These are phyloP conservation scores for Klebsormidium nitens DNA, from an alignment of 139 green algal genomes.

Conservation along the genomic window DNA sequence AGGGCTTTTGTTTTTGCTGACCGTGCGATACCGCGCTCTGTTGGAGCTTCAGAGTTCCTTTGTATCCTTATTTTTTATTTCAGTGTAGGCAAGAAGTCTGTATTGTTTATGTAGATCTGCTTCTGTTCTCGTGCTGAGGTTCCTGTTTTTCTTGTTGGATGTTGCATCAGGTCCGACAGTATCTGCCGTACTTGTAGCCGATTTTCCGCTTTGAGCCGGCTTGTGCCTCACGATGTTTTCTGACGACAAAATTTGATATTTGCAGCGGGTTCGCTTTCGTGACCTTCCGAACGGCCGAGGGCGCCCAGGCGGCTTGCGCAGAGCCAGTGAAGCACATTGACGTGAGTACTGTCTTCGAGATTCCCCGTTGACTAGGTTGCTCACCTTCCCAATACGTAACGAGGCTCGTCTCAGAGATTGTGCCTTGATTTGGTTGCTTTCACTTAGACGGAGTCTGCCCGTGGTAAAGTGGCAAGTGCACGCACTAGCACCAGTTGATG, in stretches of 20 bases:
- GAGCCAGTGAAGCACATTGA: constrained; percentile 31
- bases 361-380: too few species aligned
- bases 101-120: background rate
- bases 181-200: background rate
- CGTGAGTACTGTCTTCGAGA: constrained; percentile 25
- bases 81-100: too few species aligned
- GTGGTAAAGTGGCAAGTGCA: too few species aligned
- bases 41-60: background rate
- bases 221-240: constrained; percentile 6
- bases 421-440: background rate
- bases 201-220: background rate
- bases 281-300: constrained; percentile 25
- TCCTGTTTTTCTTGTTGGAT: background rate
- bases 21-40: background rate
- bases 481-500: too few species aligned
- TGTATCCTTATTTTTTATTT: too few species aligned
- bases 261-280: constrained; percentile 38
- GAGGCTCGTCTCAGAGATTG: constrained; percentile 2
- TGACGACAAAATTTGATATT: background rate
- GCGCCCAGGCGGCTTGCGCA: constrained; percentile 14
- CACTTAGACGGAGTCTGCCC: too few species aligned
- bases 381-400: too few species aligned
- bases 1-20: background rate
- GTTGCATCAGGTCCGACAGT: background rate
- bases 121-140: background rate